Conservation (phyloP, 2,329 filamentous ascomycete genomes). For the Monilinia vaccinii-corymbosi region DNA sequence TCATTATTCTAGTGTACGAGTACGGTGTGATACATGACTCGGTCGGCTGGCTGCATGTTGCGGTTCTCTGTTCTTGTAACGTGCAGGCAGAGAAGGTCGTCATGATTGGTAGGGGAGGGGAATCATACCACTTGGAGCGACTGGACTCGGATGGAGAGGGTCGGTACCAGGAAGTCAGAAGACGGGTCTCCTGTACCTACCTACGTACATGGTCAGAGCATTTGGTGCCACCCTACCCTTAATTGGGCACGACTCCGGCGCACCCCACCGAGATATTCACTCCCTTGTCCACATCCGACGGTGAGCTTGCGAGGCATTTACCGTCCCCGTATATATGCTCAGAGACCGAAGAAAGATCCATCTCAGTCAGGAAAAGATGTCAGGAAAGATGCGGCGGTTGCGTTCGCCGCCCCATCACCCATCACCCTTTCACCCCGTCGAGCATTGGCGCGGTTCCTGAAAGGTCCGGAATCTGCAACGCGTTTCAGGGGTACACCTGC, state of each 20-base stretch:
- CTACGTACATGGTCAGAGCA: not conserved
- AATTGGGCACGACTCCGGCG: not conserved
- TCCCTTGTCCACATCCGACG: not conserved
- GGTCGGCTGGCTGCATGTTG: conserved; percentile 13
- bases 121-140: not conserved
- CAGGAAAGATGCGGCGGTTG: conserved; percentile 10
- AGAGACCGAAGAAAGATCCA: not conserved
- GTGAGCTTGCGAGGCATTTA: not conserved
- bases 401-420: conserved; percentile 8
- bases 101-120: conserved; percentile 3
- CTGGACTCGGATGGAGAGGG: conserved; percentile 2
- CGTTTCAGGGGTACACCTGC: conserved; percentile 10
- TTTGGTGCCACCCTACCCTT: conserved; percentile 1
- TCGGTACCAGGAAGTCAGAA: conserved; percentile 9
- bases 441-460: conserved; percentile 2
- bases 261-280: not conserved
- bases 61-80: conserved; percentile 12
- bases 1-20: not conserved
- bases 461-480: conserved; percentile 9
- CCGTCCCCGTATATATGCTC: not conserved
- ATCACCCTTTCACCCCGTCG: too few species aligned
- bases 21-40: conserved; percentile 10
- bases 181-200: not conserved
- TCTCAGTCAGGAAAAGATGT: not conserved
- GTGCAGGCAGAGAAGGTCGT: conserved; percentile 1